These are phyloP conservation scores for Hypoxylon fuscum DNA, from an alignment of 495 filamentous ascomycete species.

Conservation along the genomic window DNA sequence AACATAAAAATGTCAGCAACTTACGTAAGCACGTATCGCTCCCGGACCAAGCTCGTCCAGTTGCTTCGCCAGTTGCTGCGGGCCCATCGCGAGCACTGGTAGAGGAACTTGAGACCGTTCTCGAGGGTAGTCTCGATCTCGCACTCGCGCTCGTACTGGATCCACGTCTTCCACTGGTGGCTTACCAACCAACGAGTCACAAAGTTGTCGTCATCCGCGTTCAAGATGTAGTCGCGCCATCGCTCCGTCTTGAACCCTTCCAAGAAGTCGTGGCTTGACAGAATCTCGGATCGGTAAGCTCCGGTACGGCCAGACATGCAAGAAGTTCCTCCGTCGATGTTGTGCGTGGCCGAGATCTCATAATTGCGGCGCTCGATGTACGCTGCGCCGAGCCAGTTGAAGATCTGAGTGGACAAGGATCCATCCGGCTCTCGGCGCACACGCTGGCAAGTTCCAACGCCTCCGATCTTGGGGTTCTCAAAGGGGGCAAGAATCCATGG, in stretches of 20 bases:
- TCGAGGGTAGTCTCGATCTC: constrained; percentile 70
- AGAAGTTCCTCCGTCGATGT: constrained; percentile 65
- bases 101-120: constrained; percentile 62
- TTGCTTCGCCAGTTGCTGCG: constrained; percentile 75
- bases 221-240: constrained; percentile 61
- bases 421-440: constrained; percentile 49
- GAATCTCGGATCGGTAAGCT: constrained; percentile 58
- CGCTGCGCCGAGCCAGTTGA: constrained; percentile 61
- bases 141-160: constrained; percentile 67
- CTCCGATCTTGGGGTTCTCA: constrained; percentile 59
- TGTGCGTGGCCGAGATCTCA: constrained; percentile 61
- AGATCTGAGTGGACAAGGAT: constrained; percentile 48
- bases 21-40: constrained; percentile 61
- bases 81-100: constrained; percentile 68
- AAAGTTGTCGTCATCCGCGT: constrained; percentile 76
- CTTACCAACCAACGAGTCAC: constrained; percentile 69
- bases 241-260: constrained; percentile 65
- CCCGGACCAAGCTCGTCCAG: constrained; percentile 62
- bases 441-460: constrained; percentile 63
- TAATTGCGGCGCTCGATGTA: constrained; percentile 69
- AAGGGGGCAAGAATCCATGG: constrained; percentile 59
- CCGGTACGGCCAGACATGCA: constrained; percentile 64
- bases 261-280: constrained; percentile 56
- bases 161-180: constrained; percentile 65
- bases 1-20: constrained; percentile 23